Evolutionary conservation across 805 yeast species (phyloP).

Genomic region (Lipomyces kockii): DNA sequence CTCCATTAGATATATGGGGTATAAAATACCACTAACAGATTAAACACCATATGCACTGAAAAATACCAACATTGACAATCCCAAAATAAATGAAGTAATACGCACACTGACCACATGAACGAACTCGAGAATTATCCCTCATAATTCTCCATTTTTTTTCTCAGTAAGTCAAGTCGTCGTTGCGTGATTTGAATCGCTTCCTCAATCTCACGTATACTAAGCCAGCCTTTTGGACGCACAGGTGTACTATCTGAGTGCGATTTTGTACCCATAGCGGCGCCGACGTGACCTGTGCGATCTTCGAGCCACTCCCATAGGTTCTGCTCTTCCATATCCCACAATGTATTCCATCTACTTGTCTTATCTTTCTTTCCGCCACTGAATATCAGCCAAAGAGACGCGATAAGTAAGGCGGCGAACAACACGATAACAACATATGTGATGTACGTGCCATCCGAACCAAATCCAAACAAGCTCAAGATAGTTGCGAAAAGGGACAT

Average conservation of each 20-base stretch:
- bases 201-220: constrained; percentile 50
- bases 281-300: constrained; percentile 46
- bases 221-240: constrained; percentile 18
- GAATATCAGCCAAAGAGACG: neutral
- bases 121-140: constrained; percentile 3
- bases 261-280: constrained; percentile 39
- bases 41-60: neutral
- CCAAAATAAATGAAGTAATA: neutral
- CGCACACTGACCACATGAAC: neutral
- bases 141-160: constrained; percentile 17
- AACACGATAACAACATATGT: constrained; percentile 24
- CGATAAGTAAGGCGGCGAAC: constrained; percentile 3
- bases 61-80: neutral
- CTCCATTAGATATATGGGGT: neutral
- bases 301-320: constrained; percentile 77
- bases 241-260: neutral
- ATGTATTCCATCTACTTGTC: constrained; percentile 12
- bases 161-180: constrained; percentile 45
- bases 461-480: neutral
- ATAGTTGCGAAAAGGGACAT: neutral
- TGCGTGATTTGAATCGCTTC: constrained; percentile 56
- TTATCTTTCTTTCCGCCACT: constrained; percentile 7
- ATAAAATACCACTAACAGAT: neutral
- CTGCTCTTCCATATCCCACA: constrained; percentile 53
- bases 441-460: constrained; percentile 20